Evolutionary conservation across 176 grass and related monocot genomes (phyloP), one percentile per base, ranked within the genome.

Genomic region (Urochloa ruziziensis): DNA sequence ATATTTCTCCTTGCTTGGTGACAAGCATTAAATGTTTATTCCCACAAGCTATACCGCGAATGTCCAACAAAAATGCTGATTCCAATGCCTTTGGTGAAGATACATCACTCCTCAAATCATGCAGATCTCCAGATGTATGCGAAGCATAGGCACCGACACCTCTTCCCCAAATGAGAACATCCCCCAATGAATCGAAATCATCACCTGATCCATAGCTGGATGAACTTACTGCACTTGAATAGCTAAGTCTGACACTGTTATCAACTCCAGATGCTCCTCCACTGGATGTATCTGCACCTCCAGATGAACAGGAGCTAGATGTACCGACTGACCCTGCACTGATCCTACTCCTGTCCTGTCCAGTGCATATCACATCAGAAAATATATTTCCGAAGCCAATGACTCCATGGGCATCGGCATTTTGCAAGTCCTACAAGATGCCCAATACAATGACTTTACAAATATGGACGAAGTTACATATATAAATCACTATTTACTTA

Each of bases 1-100:
- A 96, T 7, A 91, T 87, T 62, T 92, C 93, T 47, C 93, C 93
- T 91, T 96, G 93, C 83, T 86, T 96, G 35, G 85, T 91, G 47
- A 96, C 86, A 70, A 96, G 44, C 70, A 84, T 70, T 39, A 88
- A 84, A 84, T 92, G 93, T 62, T 53, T 44, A 59, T 64, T 81
- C 39, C 93, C 93, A 84, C 93, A 92, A 84, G 86, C 85, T 68
- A 96, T 70, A 74, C 68, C 83, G 15, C 86, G 88, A 67, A 96
- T 77, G 74, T 92, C 93, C 61, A 92, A 78, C 80, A 90, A 67
- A 35, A 88, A 81, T 32, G 75, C 74, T 34, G 93, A 91, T 49
- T 92, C 90, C 21, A 96, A 65, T 77, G 87, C 75, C 83, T 86
- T 90, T 48, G 93, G 93, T 82, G 82, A 81, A 75, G 78, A 77